Conservation (phyloP, 257 asterid species). For the Gentiana dahurica region DNA sequence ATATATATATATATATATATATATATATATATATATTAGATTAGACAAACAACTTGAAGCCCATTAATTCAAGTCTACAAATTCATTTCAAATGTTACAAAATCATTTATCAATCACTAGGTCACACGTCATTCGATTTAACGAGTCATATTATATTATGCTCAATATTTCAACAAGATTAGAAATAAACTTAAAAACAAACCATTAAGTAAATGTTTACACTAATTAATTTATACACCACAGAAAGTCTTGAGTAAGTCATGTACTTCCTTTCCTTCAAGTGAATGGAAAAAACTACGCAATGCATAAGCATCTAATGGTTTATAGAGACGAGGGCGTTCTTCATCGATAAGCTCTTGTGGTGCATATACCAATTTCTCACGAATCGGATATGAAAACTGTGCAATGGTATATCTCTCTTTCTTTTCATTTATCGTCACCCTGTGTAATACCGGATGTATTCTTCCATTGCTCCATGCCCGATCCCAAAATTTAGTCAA, state of each 20-base stretch:
- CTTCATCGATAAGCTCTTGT: conserved; percentile 11
- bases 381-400: conserved; percentile 1
- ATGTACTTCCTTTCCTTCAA: too few species aligned
- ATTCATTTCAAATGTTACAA: too few species aligned
- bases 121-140: too few species aligned
- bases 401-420: neutral
- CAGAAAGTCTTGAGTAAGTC: conserved; percentile 9
- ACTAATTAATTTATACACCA: conserved; percentile 1
- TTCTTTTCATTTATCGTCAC: neutral
- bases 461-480: conserved; percentile 19
- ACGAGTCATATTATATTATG: too few species aligned
- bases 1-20: too few species aligned
- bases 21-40: too few species aligned
- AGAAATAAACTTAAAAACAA: too few species aligned
- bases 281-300: neutral
- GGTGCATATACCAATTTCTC: conserved; percentile 5
- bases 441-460: conserved; percentile 2
- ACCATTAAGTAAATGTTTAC: too few species aligned
- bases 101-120: too few species aligned
- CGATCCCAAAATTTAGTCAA: neutral
- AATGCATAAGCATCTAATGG: conserved; percentile 7
- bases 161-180: too few species aligned
- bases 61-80: too few species aligned
- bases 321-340: conserved; percentile 8
- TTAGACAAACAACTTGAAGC: too few species aligned